phyloP scores from a whole-genome alignment of 257 asterid species.

The Vinca minor region DNA sequence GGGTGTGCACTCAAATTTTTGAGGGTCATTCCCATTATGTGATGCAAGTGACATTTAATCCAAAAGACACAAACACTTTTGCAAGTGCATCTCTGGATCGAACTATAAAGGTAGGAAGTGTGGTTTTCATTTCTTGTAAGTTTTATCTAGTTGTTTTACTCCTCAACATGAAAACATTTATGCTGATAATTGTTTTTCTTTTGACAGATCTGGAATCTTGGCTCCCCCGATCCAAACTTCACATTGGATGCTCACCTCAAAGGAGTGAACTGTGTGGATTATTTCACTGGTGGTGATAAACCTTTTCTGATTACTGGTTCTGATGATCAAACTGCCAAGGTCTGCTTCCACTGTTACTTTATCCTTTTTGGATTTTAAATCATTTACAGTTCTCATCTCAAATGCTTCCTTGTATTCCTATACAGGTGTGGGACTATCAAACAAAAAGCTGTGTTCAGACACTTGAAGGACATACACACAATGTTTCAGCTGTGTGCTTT shows the following conservation, averaged over 20 bases:
- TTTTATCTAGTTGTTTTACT: background rate
- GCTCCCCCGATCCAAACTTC: constrained; percentile 98
- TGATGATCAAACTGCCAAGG: constrained; percentile 99
- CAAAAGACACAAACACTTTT: constrained; percentile 96
- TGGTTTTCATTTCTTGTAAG: background rate
- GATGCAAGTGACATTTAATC: constrained; percentile 98
- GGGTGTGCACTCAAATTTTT: constrained; percentile 92
- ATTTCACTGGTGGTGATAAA: constrained; percentile 96
- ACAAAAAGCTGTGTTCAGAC: constrained; percentile 97
- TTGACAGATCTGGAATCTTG: constrained; percentile 90
- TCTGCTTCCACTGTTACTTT: constrained; percentile 24
- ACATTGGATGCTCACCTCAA: constrained; percentile 92
- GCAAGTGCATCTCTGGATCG: constrained; percentile 99
- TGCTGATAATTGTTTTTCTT: constrained; percentile 21
- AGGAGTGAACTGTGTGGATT: constrained; percentile 97
- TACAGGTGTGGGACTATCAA: constrained; percentile 98
- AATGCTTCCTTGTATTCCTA: constrained; percentile 15
- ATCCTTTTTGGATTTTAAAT: constrained; percentile 13
- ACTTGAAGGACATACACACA: constrained; percentile 98
- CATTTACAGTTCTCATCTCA: constrained; percentile 2
- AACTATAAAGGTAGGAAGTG: constrained; percentile 65
- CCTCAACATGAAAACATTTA: background rate
- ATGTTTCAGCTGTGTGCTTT: constrained; percentile 98
- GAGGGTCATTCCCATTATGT: constrained; percentile 99
- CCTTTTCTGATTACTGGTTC: constrained; percentile 94